Base-by-base conservation (phyloP, 1,284 basidiomycete genomes). In the Pyrrhoderma lamaoense region DNA sequence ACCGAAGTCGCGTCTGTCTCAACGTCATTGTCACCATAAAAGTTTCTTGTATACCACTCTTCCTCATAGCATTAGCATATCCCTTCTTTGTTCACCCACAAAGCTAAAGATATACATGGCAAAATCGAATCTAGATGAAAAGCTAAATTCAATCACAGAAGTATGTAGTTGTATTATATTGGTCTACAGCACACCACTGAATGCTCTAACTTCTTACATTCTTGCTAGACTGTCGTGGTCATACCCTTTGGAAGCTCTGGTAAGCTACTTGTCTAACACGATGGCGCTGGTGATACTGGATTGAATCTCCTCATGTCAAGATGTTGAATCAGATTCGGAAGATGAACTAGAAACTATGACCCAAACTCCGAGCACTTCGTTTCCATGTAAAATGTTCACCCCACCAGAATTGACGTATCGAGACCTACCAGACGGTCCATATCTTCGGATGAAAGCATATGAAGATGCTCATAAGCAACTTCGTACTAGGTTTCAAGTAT, bases 401-500 rank as follows among this genome's bases (percentile, higher is more conserved):
- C 40, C 49, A 2, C 42, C 49, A 11, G 49, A 52, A 23, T 61
- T 60, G 25, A 53, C 57, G 13, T 65, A 69, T 16, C 63, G 64
- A 31, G 76, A 78, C 55, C 58, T 73, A 13, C 62, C 61, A 1
- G 61, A 68, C 38, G 73, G 73, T 2, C 63, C 67, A n/a, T 60
- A 67, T 16, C 58, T 75, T 42, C 71, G 77, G 23, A 61, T 80
- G 37, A 57, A 64, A 40, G 73, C 71, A 1, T 82, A 79, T 58
- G 67, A 60, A 42, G 60, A 57, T 1, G 74, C 74, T 1, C 82
- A 79, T 77, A 65, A 56, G 46, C 73, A 68, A 51, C 78, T 76
- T 58, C 59, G 78, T 27, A 60, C 64, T 8, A 67, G 72, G 31
- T 61, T 78, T 16, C 70, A 76, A 62, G 79, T 79, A 52, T 14